Evolutionary conservation across 176 grass and related monocot species (phyloP), one percentile per base, ranked within the genome.

Genomic region (Rhynchospora tenuis): DNA sequence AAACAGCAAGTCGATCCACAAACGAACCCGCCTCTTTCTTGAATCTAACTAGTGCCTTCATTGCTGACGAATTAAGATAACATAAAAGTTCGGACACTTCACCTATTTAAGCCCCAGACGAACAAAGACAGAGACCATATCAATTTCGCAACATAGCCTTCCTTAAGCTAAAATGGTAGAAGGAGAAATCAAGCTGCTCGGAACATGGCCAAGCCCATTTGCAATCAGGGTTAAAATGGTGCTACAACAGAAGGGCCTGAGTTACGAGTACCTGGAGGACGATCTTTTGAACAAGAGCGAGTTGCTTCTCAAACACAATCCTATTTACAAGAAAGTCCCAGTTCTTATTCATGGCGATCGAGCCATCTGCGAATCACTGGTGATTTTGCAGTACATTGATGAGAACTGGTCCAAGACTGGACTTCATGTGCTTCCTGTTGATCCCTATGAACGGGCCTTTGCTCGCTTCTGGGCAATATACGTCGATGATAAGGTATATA

Each of bases 391-490:
- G n/a, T 84, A 84, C 48, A 84, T 84, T 23, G 82, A 84, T 56
- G 82, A 84, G 16, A 64, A 8, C 16, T 84, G 62, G 82, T 6
- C 46, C 6, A 20, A 47, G 7, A 22, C 6, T 10, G 82, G 22
- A 0, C 65, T 65, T 56, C 29, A 46, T 71, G 63, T 85, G 15
- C 69, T 76, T 15, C 83, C 69, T 19, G 20, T 28, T 15, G 85
- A 89, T 63, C 78, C 88, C 16, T 67, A 83, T 6, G n/a, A 83
- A 11, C 83, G 91, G 46, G 91, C 88, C 31, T 10, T 72, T 44
- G 88, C 91, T 7, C 88, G 88, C 17, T 92, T 92, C 78, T 92
- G 88, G 91, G 85, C 83, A 19, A 10, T 42, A 2, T 92, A 62
- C 6, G 13, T 87, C 59, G 85, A 92, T 54, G 82, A 79, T 50